A percentile compares a stretch with the other conserved stretches of the same genome.
phyloP scores from a whole-genome alignment of 192 early-diverging fungal species.

The Piromyces sp. region DNA sequence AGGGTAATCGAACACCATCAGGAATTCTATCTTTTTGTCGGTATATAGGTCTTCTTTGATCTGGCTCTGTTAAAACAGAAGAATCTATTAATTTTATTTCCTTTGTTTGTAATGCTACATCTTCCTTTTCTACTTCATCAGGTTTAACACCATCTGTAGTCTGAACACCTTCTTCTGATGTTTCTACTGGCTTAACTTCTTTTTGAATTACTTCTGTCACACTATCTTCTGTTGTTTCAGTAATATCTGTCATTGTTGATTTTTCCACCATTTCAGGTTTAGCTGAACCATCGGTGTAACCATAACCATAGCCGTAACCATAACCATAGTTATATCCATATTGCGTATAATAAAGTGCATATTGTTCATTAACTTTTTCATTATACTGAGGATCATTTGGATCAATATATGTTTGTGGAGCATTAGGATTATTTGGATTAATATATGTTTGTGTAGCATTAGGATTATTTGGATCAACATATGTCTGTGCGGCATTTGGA shows the following conservation, averaged over 20 bases:
- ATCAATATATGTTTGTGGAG: too few relatives aligned
- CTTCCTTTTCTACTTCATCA: not conserved
- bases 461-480: too few relatives aligned
- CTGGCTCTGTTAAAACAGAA: not conserved
- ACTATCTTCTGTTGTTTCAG: not conserved
- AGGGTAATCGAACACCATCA: not conserved
- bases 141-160: not conserved
- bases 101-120: not conserved
- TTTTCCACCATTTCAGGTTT: not conserved
- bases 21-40: not conserved
- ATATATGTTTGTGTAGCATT: too few relatives aligned
- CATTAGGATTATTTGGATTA: too few relatives aligned
- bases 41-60: not conserved
- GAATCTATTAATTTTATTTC: not conserved
- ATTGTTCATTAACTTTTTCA: not conserved
- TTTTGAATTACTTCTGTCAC: not conserved
- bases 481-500: too few relatives aligned
- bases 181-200: not conserved
- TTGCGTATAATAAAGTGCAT: not conserved
- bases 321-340: not conserved
- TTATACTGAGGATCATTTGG: not conserved
- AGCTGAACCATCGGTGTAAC: not conserved
- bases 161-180: not conserved
- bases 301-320: not conserved
- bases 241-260: not conserved